phyloP scores from a whole-genome alignment of 257 asterid genomes.

The Plantago elongata region DNA sequence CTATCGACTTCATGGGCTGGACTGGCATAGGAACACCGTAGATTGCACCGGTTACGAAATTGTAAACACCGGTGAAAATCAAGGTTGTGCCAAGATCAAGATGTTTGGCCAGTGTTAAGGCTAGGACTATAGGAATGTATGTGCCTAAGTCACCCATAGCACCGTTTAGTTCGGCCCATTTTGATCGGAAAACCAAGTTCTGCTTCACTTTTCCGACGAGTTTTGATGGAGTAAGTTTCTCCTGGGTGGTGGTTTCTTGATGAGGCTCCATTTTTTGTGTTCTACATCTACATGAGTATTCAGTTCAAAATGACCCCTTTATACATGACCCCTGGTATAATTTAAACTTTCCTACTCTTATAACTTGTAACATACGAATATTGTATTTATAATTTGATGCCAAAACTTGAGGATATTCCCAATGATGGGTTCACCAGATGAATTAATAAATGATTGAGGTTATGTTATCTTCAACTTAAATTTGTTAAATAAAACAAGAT shows the following conservation, averaged over 20 bases:
- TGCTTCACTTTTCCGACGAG: constrained; percentile 25
- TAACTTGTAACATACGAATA: no score
- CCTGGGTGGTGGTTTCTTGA: constrained; percentile 13
- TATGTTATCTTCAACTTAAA: no score
- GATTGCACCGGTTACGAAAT: constrained; percentile 51
- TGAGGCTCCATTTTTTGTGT: constrained; percentile 18
- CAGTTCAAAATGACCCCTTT: no score
- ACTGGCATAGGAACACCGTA: constrained; percentile 51
- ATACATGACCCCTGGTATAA: no score
- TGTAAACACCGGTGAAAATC: constrained; percentile 52
- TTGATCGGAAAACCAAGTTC: constrained; percentile 44
- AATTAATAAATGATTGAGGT: no score
- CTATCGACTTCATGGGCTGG: no score
- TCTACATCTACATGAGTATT: no score
- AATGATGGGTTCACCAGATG: no score
- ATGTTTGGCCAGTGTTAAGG: constrained; percentile 55
- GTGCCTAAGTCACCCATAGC: constrained; percentile 92
- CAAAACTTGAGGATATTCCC: no score
- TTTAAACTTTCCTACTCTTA: no score
- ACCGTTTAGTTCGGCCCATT: constrained; percentile 66
- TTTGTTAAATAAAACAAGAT: no score
- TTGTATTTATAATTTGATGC: no score
- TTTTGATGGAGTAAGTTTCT: neutral
- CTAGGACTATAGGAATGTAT: constrained; percentile 55
- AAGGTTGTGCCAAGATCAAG: constrained; percentile 71